phyloP scores from a whole-genome alignment of 495 filamentous ascomycete genomes.

The Tuber umbilicatum region DNA sequence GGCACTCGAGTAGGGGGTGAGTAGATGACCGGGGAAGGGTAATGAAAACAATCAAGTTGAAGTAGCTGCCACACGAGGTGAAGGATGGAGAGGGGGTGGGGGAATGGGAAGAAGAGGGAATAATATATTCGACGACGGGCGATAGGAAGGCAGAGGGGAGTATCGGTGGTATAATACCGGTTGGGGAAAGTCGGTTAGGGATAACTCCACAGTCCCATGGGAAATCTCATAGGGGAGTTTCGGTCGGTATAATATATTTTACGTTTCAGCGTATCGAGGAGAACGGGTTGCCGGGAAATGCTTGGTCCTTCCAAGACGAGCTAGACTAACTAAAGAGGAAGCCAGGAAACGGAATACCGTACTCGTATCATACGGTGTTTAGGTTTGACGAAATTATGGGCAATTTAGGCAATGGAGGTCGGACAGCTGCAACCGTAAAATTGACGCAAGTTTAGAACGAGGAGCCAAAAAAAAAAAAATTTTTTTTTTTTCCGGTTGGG shows the following conservation, averaged over 20 bases:
- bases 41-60: neutral
- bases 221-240: neutral
- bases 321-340: neutral
- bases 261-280: neutral
- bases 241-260: neutral
- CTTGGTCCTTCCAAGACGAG: neutral
- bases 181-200: neutral
- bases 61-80: neutral
- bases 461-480: neutral
- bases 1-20: neutral
- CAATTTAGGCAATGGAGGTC: neutral
- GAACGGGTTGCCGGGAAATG: neutral
- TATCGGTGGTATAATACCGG: neutral
- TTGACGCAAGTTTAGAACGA: neutral
- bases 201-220: neutral
- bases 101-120: neutral
- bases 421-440: constrained; percentile 1
- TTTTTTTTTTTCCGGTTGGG: neutral
- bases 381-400: neutral
- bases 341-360: neutral
- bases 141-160: neutral
- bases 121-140: neutral
- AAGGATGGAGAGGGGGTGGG: neutral
- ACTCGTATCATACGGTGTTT: no score
- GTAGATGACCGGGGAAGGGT: neutral